Conservation (phyloP, 169 alveolate species). For the Plasmodium vinckei region DNA sequence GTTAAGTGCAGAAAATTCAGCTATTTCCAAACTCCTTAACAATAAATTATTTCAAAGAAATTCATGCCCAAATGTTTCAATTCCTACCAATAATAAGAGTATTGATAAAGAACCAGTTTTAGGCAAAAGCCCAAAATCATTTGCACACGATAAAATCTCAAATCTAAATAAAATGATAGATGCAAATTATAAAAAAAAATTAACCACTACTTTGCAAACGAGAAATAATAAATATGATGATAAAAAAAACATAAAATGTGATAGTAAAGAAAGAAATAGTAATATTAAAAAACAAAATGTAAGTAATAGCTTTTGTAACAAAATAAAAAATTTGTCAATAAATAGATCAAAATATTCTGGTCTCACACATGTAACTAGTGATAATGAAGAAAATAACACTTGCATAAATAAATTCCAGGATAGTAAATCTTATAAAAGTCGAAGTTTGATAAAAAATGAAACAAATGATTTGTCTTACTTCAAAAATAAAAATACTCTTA, state of each 20-base stretch:
- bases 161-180: conserved; percentile 11
- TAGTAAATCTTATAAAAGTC: background rate
- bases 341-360: background rate
- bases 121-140: conserved; percentile 26
- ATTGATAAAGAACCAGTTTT: conserved; percentile 8
- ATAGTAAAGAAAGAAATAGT: conserved; percentile 6
- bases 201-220: conserved; percentile 5
- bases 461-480: background rate
- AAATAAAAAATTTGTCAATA: conserved; percentile 3
- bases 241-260: background rate
- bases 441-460: background rate
- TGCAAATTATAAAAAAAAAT: conserved; percentile 28
- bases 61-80: background rate
- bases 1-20: conserved; percentile 30
- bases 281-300: conserved; percentile 2
- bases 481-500: background rate
- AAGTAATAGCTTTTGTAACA: background rate
- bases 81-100: conserved; percentile 11
- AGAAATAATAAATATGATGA: conserved; percentile 5
- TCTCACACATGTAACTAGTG: background rate
- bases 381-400: background rate
- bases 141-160: background rate
- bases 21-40: conserved; percentile 36
- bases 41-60: conserved; percentile 30
- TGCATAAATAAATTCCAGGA: background rate